Base-by-base conservation (phyloP, 2,329 filamentous ascomycete genomes). In the Diaporthe citri region DNA sequence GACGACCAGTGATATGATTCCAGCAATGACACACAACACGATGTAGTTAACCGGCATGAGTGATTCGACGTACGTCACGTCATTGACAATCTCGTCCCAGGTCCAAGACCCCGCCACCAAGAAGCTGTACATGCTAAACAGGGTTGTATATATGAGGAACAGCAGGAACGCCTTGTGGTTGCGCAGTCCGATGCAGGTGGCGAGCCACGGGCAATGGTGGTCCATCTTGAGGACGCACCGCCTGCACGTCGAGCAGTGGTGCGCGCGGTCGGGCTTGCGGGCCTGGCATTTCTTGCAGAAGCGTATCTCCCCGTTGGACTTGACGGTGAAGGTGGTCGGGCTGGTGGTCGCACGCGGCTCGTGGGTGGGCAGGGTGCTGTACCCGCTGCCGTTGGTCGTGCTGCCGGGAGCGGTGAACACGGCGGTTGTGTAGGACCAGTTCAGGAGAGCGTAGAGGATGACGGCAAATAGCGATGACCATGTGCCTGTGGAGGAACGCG, bases 181-280 rank as follows among this genome's bases (percentile, higher is more conserved):
- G 81, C 91, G 92, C 77, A 99, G 87, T 28, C 97, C 97, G 75
- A 99, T 94, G 84, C 97, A 99, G 5, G 95, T 98, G 39, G 97
- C 96, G 67, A 99, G 89, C 97, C 97, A 99, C 22, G 97, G 97
- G 83, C 97, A 99, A 86, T 99, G 97, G 84, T 99, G 97, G 82
- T 99, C 97, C 97, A 99, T 99, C 88, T 99, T 99, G 83, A 99
- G 88, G 36, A 99, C 96, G 83, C 97, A 99, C 81, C 94, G 93
- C 79, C 93, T 92, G 85, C 97, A 99, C 5, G 95, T 97, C 15
- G 95, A 97, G 88, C 97, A 99, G 87, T 99, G 97, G 84, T 99
- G 97, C 43, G 96, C 92, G 76, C 97, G 94, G 85, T 99, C 97
- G 56, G 97, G 97, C 86, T 99, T 99, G 77, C 94, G 91, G 71